Base-by-base conservation (phyloP, 495 filamentous ascomycete species). In the Xylaria bambusicola region DNA sequence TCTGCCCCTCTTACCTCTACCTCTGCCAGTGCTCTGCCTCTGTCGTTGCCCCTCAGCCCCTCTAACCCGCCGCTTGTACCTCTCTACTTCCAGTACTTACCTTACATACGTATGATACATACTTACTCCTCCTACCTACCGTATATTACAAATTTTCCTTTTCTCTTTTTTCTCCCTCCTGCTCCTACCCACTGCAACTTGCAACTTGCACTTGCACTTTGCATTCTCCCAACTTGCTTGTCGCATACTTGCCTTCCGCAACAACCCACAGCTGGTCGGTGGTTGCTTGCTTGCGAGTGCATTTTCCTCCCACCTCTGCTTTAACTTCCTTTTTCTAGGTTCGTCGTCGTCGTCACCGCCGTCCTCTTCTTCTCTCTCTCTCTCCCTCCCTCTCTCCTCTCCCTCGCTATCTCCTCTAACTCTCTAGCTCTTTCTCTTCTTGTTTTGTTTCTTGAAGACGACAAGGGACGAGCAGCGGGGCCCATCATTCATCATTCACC, bases 261-360 rank as follows among this genome's bases (percentile, higher is more conserved):
- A 53, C 38, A 67, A 64, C 56, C 56, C 62, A 56, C 54, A 58
- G 53, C 51, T 71, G 53, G 66, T 66, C 64, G 64, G 66, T 69
- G 62, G 66, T 69, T 62, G 58, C 64, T 69, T 62, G 58, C 64
- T 71, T 65, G 66, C 66, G 66, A 71, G 61, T 67, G 52, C 55
- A 61, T 44, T 56, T 52, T 26, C 55, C 57, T 42, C 55, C 46
- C 49, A 41, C 46, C 47, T 58, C 48, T 38, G 36, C 55, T 58
- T 41, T 55, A 61, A 33, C 17, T 42, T 42, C 50, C 21, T 44
- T 49, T 46, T 58, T 63, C 24, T 33, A 58, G 52, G 54, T 62
- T 12, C 18, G 40, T 62, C 51, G 24, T 51, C 44, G 2, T 42
- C 42, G 49, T n/a, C n/a, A n/a, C n/a, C n/a, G 52, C 15, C 56